Evolutionary conservation across 257 asterid species (phyloP), one percentile per base, ranked within the genome.

Genomic region (Echium plantagineum): DNA sequence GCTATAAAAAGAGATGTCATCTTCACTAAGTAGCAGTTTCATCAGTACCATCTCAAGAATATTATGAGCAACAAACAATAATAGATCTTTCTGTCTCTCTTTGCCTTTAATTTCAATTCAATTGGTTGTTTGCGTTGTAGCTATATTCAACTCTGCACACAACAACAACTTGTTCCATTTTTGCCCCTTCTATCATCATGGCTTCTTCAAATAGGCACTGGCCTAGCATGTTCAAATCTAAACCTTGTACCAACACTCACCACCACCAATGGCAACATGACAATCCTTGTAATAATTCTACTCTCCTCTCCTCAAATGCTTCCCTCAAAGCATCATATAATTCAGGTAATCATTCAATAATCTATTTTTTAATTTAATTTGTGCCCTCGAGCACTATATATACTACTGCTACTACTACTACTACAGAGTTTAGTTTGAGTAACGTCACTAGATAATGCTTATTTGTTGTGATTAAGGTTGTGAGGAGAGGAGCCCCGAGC

Each of bases 401-500:
- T n/a, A n/a, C n/a, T n/a, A n/a, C n/a, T n/a, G n/a, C n/a, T n/a
- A n/a, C n/a, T n/a, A n/a, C n/a, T n/a, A 24, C 26, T 24, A 24
- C 26, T 24, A 24, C 26, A 24, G 26, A 24, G 1, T 24, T 24
- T 24, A 24, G 26, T 3, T 24, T 24, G 3, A 1, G 26, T 24
- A 24, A 24, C 26, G 26, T 24, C 3, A 24, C 26, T 24, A 24
- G 26, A 24, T 24, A 24, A 24, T 3, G 26, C 26, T 24, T 24
- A 24, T 24, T 58, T 52, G 0, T 15, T 7, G 26, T 72, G 75
- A 66, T 47, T 26, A 58, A 2, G 94, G 81, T 12, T 66, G 78
- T 21, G 96, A 89, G 52, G 97, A 89, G 71, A 73, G 94, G 48
- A 81, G 91, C 8, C 96, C 89, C 0, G 99, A 93, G 77, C 96